Evolutionary conservation across 345 rosid species (phyloP), one percentile per base, ranked within the genome.

Genomic region (Populus ilicifolia): DNA sequence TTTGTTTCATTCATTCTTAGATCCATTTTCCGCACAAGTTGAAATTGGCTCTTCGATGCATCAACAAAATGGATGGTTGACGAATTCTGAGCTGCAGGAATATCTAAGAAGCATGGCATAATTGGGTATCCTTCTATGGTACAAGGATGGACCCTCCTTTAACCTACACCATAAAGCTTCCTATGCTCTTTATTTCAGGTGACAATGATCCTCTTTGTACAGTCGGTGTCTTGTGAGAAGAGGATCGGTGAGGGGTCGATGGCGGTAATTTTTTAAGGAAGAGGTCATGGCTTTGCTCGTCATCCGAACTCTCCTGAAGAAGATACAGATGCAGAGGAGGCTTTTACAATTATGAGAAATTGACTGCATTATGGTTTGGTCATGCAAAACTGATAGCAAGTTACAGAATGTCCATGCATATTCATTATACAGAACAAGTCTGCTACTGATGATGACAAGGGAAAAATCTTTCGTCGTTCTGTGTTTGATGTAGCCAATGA

Each of bases 71-170:
- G 97, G 97, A 83, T 93, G 92, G 90, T 87, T 0, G 91, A 90
- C 52, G 97, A 94, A 75, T 89, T 91, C 66, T 67, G 81, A 65
- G 95, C 97, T 1, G 94, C 97, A 5, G 97, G 95, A 27, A 84
- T 90, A 80, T 89, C 95, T 10, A 93, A 89, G 87, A 95, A 95
- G 87, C 87, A 93, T 33, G 98, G 92, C 33, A 27, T 90, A 17
- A 86, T 93, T 59, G 98, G 99, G 86, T 90, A 16, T 94, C 96
- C 17, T 93, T 95, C 79, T 95, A 93, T 21, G 98, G 99, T 1
- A 95, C 96, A 10, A 90, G 94, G 78, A 91, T 95, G 59, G 86
- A 93, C 78, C 75, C 83, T 14, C 73, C 79, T 8, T 68, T 80
- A 5, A 89, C 90, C 5, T 82, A 88, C 12, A 50, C 81, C 2